These are phyloP conservation scores for Erodium moschatum DNA, from an alignment of 441 rosid species.

Conservation along the genomic window DNA sequence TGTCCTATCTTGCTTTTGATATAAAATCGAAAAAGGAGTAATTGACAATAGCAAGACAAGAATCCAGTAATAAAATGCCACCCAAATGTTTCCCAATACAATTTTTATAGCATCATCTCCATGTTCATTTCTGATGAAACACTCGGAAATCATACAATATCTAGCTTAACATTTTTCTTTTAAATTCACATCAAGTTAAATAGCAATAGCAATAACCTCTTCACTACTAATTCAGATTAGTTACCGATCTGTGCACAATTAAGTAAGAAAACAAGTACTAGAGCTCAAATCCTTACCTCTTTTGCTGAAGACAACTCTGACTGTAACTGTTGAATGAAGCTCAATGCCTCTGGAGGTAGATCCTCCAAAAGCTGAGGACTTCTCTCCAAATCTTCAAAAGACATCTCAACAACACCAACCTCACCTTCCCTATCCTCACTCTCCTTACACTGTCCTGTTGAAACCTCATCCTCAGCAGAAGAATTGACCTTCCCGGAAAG, in stretches of 20 bases:
- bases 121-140: background rate
- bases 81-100: background rate
- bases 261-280: background rate
- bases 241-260: background rate
- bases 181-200: background rate
- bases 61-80: background rate
- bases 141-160: background rate
- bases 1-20: background rate
- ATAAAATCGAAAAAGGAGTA: background rate
- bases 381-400: conserved; percentile 37
- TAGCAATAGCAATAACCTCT: background rate
- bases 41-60: background rate
- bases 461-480: conserved; percentile 22
- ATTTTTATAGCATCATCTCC: background rate
- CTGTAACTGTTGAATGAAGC: conserved; percentile 49
- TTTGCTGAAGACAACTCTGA: conserved; percentile 45
- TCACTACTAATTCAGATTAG: background rate
- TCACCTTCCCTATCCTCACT: conserved; percentile 25
- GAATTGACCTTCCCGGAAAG: conserved; percentile 25
- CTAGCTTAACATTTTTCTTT: background rate
- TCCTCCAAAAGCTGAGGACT: conserved; percentile 51
- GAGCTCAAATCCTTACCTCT: conserved; percentile 35
- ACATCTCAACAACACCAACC: conserved; percentile 15
- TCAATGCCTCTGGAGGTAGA: conserved; percentile 55
- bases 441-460: conserved; percentile 22